Conservation (phyloP, 2,329 filamentous ascomycete species). For the Arthrobotrys iridis region DNA sequence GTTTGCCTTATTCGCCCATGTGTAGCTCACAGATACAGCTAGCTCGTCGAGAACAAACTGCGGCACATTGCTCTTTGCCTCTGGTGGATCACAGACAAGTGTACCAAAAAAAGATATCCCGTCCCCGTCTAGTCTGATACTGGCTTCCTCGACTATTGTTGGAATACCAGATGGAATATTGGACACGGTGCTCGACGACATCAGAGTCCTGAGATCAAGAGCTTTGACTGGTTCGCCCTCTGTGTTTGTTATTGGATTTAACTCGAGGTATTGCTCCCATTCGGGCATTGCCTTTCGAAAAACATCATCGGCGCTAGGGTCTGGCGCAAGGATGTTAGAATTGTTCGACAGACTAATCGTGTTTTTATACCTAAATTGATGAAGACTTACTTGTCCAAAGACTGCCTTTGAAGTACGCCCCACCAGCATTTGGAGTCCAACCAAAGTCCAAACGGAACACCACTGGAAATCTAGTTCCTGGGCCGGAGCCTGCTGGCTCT, state of each 20-base stretch:
- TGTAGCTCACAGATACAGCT: slow-evolving; percentile 29
- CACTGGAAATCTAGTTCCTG: not conserved
- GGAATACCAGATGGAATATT: slow-evolving; percentile 54
- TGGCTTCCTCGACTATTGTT: slow-evolving; percentile 38
- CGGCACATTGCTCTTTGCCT: slow-evolving; percentile 27
- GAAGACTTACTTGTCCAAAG: slow-evolving; percentile 6
- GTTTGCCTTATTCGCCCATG: not conserved
- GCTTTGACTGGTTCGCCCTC: not conserved
- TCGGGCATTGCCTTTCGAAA: not conserved
- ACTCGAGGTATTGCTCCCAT: slow-evolving; percentile 1
- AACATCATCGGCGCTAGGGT: too few species aligned
- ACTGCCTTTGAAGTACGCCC: not conserved
- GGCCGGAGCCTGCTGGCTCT: not conserved
- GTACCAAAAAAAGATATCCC: slow-evolving; percentile 17
- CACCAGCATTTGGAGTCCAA: not conserved
- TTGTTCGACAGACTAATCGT: too few species aligned
- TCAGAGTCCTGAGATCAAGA: not conserved
- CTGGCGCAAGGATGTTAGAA: too few species aligned
- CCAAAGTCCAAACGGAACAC: not conserved
- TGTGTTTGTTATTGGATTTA: not conserved
- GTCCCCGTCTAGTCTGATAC: slow-evolving; percentile 20
- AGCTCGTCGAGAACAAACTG: slow-evolving; percentile 30
- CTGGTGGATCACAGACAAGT: slow-evolving; percentile 23
- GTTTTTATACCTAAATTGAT: too few species aligned
- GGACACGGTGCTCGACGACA: not conserved